A percentile compares a stretch with the other conserved stretches of the same genome.
Conservation (phyloP, 2,329 filamentous ascomycete species). For the Aspergillus sp. region DNA sequence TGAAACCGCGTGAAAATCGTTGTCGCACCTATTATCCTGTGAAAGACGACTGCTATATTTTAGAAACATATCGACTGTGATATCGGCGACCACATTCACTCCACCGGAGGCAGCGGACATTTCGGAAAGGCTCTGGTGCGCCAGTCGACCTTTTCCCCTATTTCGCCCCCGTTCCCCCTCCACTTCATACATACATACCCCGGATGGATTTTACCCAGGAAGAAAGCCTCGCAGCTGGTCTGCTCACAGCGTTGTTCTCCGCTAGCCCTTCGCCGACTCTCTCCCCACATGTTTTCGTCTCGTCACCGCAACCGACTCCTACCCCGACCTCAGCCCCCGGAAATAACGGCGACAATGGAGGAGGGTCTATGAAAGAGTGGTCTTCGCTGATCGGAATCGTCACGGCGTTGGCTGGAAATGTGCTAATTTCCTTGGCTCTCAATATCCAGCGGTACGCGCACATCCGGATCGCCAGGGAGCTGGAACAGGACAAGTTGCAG, state of each 20-base stretch:
- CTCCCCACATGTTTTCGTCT: slow-evolving; percentile 12
- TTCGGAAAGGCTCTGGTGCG: slow-evolving; percentile 3
- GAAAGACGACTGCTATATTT: too few relatives aligned
- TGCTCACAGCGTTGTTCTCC: slow-evolving; percentile 25
- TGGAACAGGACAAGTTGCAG: slow-evolving; percentile 55
- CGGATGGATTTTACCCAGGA: slow-evolving; percentile 28
- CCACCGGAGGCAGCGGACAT: slow-evolving; percentile 5
- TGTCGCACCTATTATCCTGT: neutral
- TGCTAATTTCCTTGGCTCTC: slow-evolving; percentile 90
- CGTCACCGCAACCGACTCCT: slow-evolving; percentile 13
- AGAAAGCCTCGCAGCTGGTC: slow-evolving; percentile 24
- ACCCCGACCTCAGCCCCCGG: slow-evolving; percentile 15
- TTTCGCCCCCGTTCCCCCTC: slow-evolving; percentile 1
- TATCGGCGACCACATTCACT: neutral
- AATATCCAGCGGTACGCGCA: slow-evolving; percentile 97
- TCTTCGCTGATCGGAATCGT: slow-evolving; percentile 92
- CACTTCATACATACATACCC: neutral
- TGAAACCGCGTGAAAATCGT: neutral
- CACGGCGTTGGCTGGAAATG: slow-evolving; percentile 87
- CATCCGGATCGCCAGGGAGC: slow-evolving; percentile 73
- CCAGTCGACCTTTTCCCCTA: neutral
- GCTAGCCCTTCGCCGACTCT: slow-evolving; percentile 21
- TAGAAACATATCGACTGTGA: too few relatives aligned
- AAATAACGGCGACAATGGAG: slow-evolving; percentile 18
- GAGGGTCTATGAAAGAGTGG: slow-evolving; percentile 53